These are phyloP conservation scores for Senna siamea DNA, from an alignment of 306 rosid species.

Conservation along the genomic window DNA sequence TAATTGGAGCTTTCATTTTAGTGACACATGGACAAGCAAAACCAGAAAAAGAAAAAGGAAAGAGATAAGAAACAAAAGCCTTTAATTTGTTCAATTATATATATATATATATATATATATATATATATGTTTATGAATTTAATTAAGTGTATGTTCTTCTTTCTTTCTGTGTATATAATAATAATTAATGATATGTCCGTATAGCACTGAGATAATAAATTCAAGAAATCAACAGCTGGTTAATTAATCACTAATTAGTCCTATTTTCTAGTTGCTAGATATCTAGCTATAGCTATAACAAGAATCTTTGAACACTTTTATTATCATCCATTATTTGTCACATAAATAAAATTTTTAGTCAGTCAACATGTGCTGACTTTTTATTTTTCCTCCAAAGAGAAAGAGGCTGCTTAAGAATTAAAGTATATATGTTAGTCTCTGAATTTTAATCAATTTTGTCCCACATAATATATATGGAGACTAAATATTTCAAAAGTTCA, in stretches of 20 bases:
- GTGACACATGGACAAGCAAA: constrained; percentile 1
- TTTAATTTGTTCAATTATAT: background rate
- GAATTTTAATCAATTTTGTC: background rate
- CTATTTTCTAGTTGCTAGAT: background rate
- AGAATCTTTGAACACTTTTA: background rate
- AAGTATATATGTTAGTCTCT: background rate
- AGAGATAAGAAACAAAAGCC: background rate
- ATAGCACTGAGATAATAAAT: background rate
- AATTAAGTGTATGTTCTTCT: too few species aligned
- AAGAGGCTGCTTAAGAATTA: background rate
- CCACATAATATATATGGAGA: background rate
- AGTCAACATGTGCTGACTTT: too few species aligned
- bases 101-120: too few species aligned
- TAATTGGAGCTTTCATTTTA: background rate
- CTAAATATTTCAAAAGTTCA: background rate
- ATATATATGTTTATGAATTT: too few species aligned
- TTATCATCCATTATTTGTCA: background rate
- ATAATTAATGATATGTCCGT: too few species aligned
- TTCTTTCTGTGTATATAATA: too few species aligned
- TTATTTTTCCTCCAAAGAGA: too few species aligned
- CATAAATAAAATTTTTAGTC: background rate
- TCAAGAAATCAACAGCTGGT: background rate
- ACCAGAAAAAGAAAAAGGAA: background rate
- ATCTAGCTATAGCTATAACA: background rate
- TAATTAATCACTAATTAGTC: background rate